phyloP scores from a whole-genome alignment of 352 stramenopile species.

The Pythium angustatum region DNA sequence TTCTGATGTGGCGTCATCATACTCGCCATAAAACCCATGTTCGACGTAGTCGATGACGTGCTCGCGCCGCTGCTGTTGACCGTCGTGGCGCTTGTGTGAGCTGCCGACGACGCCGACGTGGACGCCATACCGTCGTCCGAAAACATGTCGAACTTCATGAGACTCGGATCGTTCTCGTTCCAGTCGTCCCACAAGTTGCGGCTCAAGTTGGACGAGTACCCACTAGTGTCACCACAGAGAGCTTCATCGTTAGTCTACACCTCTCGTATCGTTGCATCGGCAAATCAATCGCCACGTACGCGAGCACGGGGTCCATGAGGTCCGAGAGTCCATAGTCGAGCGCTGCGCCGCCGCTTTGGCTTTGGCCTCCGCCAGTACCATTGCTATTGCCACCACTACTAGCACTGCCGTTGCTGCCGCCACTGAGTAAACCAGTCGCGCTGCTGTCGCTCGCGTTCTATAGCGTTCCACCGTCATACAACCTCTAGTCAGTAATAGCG shows the following conservation, averaged over 20 bases:
- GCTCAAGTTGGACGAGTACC: constrained; percentile 76
- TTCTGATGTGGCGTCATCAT: constrained; percentile 25
- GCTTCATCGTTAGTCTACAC: too few species aligned
- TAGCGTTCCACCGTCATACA: neutral
- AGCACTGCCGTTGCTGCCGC: neutral
- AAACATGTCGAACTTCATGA: constrained; percentile 76
- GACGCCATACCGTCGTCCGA: constrained; percentile 20
- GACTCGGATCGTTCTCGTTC: constrained; percentile 76
- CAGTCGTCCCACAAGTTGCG: constrained; percentile 89
- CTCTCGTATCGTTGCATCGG: too few species aligned
- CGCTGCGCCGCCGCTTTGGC: neutral
- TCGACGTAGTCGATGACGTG: neutral
- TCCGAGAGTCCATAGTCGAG: constrained; percentile 47
- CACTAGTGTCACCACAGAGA: too few species aligned
- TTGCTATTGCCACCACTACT: neutral
- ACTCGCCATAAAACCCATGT: constrained; percentile 10
- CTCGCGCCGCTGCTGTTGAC: neutral
- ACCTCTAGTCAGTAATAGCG: too few species aligned
- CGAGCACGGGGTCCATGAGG: constrained; percentile 71
- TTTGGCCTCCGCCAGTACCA: neutral
- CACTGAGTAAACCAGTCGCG: constrained; percentile 2
- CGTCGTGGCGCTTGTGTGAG: neutral
- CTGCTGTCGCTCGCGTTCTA: constrained; percentile 16
- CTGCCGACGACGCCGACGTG: neutral
- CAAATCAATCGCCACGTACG: constrained; percentile 35